Conservation (phyloP, 768 basidiomycete genomes). For the Neoboletus brunneissimus region DNA sequence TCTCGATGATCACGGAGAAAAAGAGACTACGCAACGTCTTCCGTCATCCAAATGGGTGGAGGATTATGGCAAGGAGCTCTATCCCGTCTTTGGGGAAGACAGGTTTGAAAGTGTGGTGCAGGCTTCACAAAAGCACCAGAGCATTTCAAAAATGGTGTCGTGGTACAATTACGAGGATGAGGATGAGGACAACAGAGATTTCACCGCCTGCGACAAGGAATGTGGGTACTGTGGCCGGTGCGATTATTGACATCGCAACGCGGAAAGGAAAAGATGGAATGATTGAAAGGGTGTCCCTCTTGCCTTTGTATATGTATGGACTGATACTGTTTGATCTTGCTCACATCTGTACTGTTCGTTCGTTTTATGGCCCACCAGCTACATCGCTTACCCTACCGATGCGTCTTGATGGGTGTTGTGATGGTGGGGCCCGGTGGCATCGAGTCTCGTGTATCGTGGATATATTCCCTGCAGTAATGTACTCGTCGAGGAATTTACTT, state of each 20-base stretch:
- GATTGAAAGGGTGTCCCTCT: neutral
- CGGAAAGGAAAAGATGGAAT: neutral
- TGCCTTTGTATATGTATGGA: neutral
- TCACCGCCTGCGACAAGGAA: constrained; percentile 10
- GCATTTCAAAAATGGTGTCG: neutral
- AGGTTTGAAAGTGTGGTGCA: neutral
- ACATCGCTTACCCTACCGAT: neutral
- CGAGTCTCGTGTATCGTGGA: neutral
- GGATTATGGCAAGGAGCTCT: neutral
- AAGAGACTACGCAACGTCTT: constrained; percentile 4
- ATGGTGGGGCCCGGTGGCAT: neutral
- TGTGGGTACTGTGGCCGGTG: constrained; percentile 5
- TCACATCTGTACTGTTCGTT: neutral
- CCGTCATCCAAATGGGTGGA: constrained; percentile 1
- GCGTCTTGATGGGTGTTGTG: no score
- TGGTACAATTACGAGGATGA: neutral
- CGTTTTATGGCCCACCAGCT: neutral
- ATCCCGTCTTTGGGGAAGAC: neutral
- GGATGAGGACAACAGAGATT: neutral
- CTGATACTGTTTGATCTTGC: neutral
- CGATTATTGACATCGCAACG: neutral
- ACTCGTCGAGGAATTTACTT: constrained; percentile 13
- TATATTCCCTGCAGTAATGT: neutral
- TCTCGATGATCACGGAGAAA: neutral
- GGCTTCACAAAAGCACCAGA: neutral